Percentiles rank a stretch among this genome's conserved stretches.
These are phyloP conservation scores for Moesziomyces globuligerus DNA, from an alignment of 1,284 basidiomycete genomes.

Conservation along the genomic window DNA sequence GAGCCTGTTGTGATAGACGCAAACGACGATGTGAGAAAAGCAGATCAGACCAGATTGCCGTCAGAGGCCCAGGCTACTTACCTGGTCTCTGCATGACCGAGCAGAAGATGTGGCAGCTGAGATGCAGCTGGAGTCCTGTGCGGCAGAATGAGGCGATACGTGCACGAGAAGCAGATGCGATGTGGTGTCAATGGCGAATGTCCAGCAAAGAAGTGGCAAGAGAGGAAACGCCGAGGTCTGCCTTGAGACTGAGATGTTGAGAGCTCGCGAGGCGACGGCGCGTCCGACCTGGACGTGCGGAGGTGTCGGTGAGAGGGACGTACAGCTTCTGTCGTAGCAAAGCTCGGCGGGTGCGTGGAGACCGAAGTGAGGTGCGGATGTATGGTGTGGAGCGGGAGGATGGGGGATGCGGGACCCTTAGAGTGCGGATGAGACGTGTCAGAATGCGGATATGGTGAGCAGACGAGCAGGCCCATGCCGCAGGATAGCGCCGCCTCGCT, in stretches of 20 bases:
- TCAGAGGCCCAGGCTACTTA: conserved; percentile 6
- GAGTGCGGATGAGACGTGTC: conserved; percentile 20
- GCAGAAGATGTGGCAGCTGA: conserved; percentile 16
- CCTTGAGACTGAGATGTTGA: background rate
- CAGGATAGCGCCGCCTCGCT: conserved; percentile 2
- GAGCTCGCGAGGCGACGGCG: background rate
- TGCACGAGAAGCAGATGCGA: background rate
- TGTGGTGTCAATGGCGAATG: conserved; percentile 14
- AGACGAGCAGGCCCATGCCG: conserved; percentile 18
- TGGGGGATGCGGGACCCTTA: conserved; percentile 13
- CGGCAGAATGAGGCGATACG: background rate
- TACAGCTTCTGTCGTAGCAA: conserved; percentile 25
- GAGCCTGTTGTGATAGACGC: conserved; percentile 17
- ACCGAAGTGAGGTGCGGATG: background rate
- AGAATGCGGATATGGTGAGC: conserved; percentile 20
- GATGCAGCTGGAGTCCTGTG: conserved; percentile 6
- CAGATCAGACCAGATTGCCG: background rate
- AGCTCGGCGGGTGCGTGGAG: conserved; percentile 3
- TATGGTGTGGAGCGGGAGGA: conserved; percentile 7
- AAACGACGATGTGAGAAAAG: background rate
- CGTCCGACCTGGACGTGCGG: background rate
- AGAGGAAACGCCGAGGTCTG: background rate
- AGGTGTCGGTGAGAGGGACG: conserved; percentile 5
- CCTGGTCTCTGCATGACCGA: conserved; percentile 49
- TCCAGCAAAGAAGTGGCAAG: conserved; percentile 1